Evolutionary conservation across 2,329 filamentous ascomycete species (phyloP).

Genomic region (Alternaria gaisen): DNA sequence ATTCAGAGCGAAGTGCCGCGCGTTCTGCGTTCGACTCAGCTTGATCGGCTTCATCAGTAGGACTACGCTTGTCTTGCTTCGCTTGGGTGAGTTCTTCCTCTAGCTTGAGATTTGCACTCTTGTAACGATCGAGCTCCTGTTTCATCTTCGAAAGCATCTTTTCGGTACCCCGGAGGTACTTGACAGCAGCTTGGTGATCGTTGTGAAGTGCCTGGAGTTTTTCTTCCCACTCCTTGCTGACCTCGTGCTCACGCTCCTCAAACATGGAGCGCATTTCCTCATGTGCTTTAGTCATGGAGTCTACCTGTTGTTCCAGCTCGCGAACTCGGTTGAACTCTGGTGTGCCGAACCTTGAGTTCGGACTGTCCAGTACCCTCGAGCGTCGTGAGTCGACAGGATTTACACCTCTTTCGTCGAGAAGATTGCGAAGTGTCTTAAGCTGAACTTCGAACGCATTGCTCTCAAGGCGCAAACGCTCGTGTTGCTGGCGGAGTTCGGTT

Average conservation of each 20-base stretch:
- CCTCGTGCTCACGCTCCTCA: slow-evolving; percentile 81
- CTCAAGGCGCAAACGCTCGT: slow-evolving; percentile 88
- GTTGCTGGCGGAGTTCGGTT: slow-evolving; percentile 80
- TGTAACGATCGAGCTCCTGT: slow-evolving; percentile 93
- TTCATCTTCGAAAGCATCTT: slow-evolving; percentile 99
- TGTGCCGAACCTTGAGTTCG: slow-evolving; percentile 75
- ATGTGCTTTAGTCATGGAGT: slow-evolving; percentile 77
- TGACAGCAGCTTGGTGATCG: slow-evolving; percentile 96
- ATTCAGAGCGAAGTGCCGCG: slow-evolving; percentile 69
- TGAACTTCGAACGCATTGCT: slow-evolving; percentile 93
- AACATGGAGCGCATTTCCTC: slow-evolving; percentile 84
- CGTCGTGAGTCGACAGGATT: slow-evolving; percentile 77
- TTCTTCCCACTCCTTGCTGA: slow-evolving; percentile 89
- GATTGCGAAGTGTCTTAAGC: slow-evolving; percentile 90
- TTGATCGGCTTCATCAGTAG: slow-evolving; percentile 56
- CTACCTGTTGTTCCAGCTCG: slow-evolving; percentile 89
- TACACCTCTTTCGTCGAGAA: slow-evolving; percentile 87
- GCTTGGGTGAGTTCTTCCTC: slow-evolving; percentile 78
- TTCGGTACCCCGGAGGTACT: slow-evolving; percentile 97
- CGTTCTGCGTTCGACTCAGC: slow-evolving; percentile 80
- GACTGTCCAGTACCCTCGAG: slow-evolving; percentile 75
- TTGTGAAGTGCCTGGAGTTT: slow-evolving; percentile 94
- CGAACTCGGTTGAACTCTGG: slow-evolving; percentile 81
- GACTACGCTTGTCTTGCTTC: slow-evolving; percentile 51
- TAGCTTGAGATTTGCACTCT: slow-evolving; percentile 82